Base-by-base conservation (phyloP, 2,329 filamentous ascomycete genomes). In the Pezizomycotina sp. region DNA sequence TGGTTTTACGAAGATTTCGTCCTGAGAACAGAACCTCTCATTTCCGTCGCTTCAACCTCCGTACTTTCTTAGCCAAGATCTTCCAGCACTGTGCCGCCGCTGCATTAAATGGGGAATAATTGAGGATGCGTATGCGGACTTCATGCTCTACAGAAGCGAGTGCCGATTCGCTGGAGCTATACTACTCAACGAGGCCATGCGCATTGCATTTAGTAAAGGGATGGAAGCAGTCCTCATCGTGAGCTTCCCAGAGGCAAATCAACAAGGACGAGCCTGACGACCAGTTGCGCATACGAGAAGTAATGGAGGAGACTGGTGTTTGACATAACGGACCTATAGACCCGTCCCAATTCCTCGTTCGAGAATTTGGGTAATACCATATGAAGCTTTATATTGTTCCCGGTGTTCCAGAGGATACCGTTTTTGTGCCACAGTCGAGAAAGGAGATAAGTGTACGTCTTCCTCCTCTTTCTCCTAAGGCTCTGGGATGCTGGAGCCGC, bases 1-100 rank as follows among this genome's bases (percentile, higher is more conserved):
- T 98, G 89, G 89, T 98, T 92, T 61, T 98, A 98, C 70, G 89
- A 98, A 65, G 89, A 98, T 60, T 98, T 98, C 56, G 82, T 98
- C 56, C 80, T 30, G 84, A 86, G 24, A 65, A 89, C 47, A 79
- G 93, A 58, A 33, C 30, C 18, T 76, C 83, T 34, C 68, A 68
- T 24, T 67, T 98, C 7, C 89, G 89, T 4, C 40, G 38, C 5
- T 37, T 83, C 78, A 36, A 77, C 28, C 68, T 98, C 21, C 75
- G 80, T 48, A 74, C 68, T 33, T 98, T 98, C 59, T 86, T 80
- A 51, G 65, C 92, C 42, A 72, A 77, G 50, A 91, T 98, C 51
- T 93, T 95, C 56, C 75, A 84, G 50, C 86, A 93, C 55, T 95
- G 86, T 50, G n/a, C 89, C 89, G 20, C 66, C 95, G 13, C 73